A percentile compares a stretch with the other conserved stretches of the same genome.
Conservation (phyloP, 2,329 filamentous ascomycete genomes). For the Fusarium aywerte region DNA sequence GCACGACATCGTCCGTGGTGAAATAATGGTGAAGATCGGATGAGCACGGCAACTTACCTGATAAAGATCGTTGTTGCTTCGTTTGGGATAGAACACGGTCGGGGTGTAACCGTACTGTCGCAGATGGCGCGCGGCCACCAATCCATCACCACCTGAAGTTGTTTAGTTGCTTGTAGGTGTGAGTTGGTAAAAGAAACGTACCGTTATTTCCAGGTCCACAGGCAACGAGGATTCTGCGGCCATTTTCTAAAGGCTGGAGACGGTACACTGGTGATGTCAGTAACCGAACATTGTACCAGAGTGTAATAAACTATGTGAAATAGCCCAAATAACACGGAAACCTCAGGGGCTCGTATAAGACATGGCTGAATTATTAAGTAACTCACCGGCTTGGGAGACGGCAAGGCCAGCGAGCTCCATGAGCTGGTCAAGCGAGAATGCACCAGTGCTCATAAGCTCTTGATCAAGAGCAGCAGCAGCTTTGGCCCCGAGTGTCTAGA, state of each 20-base stretch:
- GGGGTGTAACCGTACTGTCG: slow-evolving; percentile 92
- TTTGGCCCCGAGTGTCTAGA: slow-evolving; percentile 84
- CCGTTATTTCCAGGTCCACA: slow-evolving; percentile 86
- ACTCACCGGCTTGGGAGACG: slow-evolving; percentile 85
- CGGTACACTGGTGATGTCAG: slow-evolving; percentile 73
- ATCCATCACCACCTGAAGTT: slow-evolving; percentile 79
- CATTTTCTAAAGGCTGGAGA: slow-evolving; percentile 79
- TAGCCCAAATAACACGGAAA: background rate
- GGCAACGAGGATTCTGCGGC: slow-evolving; percentile 82
- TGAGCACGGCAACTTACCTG: slow-evolving; percentile 67
- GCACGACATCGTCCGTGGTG: slow-evolving; percentile 1
- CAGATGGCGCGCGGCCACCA: slow-evolving; percentile 93
- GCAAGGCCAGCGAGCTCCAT: slow-evolving; percentile 97
- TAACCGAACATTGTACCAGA: background rate
- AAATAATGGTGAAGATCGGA: slow-evolving; percentile 14
- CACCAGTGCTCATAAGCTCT: slow-evolving; percentile 89
- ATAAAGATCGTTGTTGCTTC: slow-evolving; percentile 89
- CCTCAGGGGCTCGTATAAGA: background rate
- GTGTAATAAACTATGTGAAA: background rate
- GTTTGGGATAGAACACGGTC: slow-evolving; percentile 91
- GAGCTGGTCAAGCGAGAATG: slow-evolving; percentile 93
- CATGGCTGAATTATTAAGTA: background rate
- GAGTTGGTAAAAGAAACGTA: slow-evolving; percentile 45
- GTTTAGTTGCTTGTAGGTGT: background rate
- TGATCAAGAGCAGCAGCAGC: slow-evolving; percentile 89